Conservation (phyloP, 1,284 basidiomycete genomes). For the Papiliotrema nemorosa region DNA sequence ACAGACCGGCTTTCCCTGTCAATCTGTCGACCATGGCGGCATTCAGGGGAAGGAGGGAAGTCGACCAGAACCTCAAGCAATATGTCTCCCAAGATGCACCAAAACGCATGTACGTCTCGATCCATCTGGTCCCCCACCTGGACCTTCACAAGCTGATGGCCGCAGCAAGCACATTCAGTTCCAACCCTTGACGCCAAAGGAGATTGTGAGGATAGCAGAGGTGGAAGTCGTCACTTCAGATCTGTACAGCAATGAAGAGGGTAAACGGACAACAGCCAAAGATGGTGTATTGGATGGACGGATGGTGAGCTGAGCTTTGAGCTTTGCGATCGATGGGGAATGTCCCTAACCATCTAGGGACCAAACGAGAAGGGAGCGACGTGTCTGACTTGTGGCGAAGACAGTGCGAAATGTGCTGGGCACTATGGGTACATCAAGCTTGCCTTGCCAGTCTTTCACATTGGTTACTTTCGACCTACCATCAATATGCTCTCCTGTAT, state of each 20-base stretch:
- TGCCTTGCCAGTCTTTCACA: slow-evolving; percentile 93
- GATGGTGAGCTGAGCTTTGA: slow-evolving; percentile 56
- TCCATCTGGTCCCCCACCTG: neutral
- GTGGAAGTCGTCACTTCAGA: slow-evolving; percentile 90
- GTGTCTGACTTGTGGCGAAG: slow-evolving; percentile 93
- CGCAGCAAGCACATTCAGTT: slow-evolving; percentile 89
- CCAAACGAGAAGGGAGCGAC: slow-evolving; percentile 89
- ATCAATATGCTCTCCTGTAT: slow-evolving; percentile 92
- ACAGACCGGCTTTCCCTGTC: too few relatives aligned
- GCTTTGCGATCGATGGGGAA: neutral
- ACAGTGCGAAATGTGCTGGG: slow-evolving; percentile 91
- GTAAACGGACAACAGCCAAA: slow-evolving; percentile 65
- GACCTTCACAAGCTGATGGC: neutral
- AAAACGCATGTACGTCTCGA: slow-evolving; percentile 81
- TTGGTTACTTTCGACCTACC: slow-evolving; percentile 96
- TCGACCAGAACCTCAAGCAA: slow-evolving; percentile 60
- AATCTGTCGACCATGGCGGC: slow-evolving; percentile 1
- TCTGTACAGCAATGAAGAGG: slow-evolving; percentile 62
- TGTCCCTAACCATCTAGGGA: slow-evolving; percentile 57
- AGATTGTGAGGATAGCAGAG: slow-evolving; percentile 89
- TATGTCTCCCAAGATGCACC: slow-evolving; percentile 81
- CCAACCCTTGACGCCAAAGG: slow-evolving; percentile 83
- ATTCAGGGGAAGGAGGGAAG: neutral
- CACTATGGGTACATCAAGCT: slow-evolving; percentile 98
- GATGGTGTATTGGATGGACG: slow-evolving; percentile 87